Evolutionary conservation across 805 yeast species (phyloP), one percentile per base, ranked within the genome.

Genomic region (Candida corydali): DNA sequence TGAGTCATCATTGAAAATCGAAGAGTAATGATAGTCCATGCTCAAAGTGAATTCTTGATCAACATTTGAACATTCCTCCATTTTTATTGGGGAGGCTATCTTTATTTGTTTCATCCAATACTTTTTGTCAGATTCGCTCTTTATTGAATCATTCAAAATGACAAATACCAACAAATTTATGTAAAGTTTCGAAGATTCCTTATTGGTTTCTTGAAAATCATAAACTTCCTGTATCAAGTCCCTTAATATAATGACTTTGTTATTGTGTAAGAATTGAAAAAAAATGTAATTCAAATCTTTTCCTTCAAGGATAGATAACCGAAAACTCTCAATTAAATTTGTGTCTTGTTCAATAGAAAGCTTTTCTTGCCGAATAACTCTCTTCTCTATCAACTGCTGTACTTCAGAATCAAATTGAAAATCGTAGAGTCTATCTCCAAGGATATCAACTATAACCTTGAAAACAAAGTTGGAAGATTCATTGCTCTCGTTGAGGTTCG

Each of bases 1-100:
- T 5, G 16, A 8, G 10, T 34, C 44, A 32, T 48, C 49, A 28
- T 50, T 49, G 33, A 60, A 39, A 12, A 39, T 36, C 8, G 43
- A 31, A 2, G 59, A 52, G 34, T 50, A 60, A 38, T 60, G 63
- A 18, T 30, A 38, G 26, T 57, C 62, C 39, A 57, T 46, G 9
- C 47, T 31, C 10, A 42, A 29, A 7, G 18, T 36, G 42, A 55
- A 59, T 24, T 26, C 25, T 3, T 18, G 29, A n/a, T 45, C 45
- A 4, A 16, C 15, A 15, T 15, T 17, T 24, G 27, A 6, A 25
- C 15, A 12, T 12, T 17, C n/a, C n/a, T 37, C 32, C 19, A 5
- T 17, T 27, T 12, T 17, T 18, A 19, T 12, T 8, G 17, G 12
- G 11, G 8, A 19, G 18, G 12, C 25, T 18, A 8, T 3, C 5